Base-by-base conservation (phyloP, 2,329 filamentous ascomycete species). In the Penicillium psychrosexuale region DNA sequence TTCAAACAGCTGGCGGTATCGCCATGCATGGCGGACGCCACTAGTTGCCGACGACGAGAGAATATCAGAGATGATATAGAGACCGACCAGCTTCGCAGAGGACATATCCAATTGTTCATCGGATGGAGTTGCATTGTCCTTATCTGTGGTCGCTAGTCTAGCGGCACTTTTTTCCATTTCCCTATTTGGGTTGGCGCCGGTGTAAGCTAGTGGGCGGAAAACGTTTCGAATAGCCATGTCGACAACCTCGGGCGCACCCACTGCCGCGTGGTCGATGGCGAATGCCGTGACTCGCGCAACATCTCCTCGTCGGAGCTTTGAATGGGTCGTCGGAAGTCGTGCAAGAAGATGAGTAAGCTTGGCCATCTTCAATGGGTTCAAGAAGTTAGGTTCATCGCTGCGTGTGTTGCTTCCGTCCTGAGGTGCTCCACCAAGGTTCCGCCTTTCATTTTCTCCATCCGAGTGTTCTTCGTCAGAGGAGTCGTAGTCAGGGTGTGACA, bases 161-260 rank as follows among this genome's bases (percentile, higher is more conserved):
- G 64, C 61, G 44, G 64, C 52, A 30, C 63, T 64, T 28, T 66
- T 68, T 40, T 71, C 72, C 15, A 59, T 34, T 43, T 72, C 68
- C 19, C 67, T 69, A 53, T 80, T 73, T 22, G 85, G 83, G 56
- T 90, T 92, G 24, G 88, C 89, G 7, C 82, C 82, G 1, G 86
- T 90, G 61, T 87, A 84, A 6, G 86, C 82, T 55, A 95, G 84
- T 0, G 94, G 94, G 48, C 82, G 84, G 56, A 88, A 80, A 33
- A 97, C 80, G 65, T 99, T 97, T 1, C 85, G 81, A 0, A 96
- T 83, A 36, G 97, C 86, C 74, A 96, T 84, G 47, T 93, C 84
- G n/a, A 96, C 91, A 34, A 97, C 87, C 75, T 97, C 94, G 60
- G 95, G 89, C 12, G 90, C 89, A 15, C 92, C 94, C 19, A 85